Percentiles rank a stretch among this genome's conserved stretches.
Conservation (phyloP, 169 alveolate species). For the Eimeria brunetti region DNA sequence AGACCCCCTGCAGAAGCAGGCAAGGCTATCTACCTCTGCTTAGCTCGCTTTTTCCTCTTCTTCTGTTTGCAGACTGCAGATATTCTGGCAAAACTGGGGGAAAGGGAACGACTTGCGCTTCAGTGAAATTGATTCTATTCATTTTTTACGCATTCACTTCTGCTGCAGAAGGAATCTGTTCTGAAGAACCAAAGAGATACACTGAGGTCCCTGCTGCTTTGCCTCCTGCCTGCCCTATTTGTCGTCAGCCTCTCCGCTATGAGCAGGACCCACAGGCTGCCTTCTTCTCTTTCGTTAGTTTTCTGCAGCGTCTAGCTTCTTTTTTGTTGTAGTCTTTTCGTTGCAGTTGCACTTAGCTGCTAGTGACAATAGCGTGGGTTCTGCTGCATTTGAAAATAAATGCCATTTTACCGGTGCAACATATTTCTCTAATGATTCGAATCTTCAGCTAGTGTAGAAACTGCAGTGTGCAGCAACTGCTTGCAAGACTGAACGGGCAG, state of each 20-base stretch:
- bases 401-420: neutral
- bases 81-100: neutral
- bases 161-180: constrained; percentile 57
- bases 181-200: constrained; percentile 2
- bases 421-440: neutral
- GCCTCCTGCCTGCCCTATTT: constrained; percentile 3
- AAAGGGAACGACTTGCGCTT: neutral
- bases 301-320: neutral
- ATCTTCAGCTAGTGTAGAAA: neutral
- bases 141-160: neutral
- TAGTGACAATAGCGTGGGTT: neutral
- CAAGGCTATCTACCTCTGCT: neutral
- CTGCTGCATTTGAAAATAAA: neutral
- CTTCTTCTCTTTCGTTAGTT: neutral
- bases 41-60: neutral
- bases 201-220: neutral
- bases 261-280: constrained; percentile 57
- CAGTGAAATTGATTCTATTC: neutral
- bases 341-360: neutral
- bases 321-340: too few relatives aligned
- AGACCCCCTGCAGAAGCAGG: constrained; percentile 57
- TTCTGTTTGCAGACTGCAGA: neutral
- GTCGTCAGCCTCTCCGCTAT: constrained; percentile 47
- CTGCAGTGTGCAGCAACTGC: neutral
- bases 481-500: too few relatives aligned